These are phyloP conservation scores for Ensete ventricosum DNA, from an alignment of 176 grass and related monocot species.

Conservation along the genomic window DNA sequence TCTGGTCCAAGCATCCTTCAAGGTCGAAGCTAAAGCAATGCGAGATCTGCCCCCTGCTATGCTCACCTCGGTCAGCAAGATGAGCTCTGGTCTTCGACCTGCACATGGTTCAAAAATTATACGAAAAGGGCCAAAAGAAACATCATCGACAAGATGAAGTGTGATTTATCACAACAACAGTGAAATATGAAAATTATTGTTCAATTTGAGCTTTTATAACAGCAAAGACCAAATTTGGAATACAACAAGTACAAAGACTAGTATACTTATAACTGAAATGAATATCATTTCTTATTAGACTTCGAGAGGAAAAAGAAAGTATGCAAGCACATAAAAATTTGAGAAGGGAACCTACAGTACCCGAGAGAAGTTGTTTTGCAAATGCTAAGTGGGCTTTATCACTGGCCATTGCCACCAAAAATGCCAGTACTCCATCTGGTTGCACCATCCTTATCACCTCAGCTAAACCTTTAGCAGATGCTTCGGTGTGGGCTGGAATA, in stretches of 20 bases:
- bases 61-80: constrained; percentile 55
- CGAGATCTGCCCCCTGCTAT: constrained; percentile 63
- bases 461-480: constrained; percentile 65
- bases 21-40: constrained; percentile 3
- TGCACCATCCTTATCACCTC: constrained; percentile 46
- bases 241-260: too few relatives aligned
- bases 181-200: too few relatives aligned
- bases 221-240: too few relatives aligned
- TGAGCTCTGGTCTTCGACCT: constrained; percentile 25
- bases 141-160: too few relatives aligned
- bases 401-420: constrained; percentile 75
- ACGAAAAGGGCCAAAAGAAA: neutral
- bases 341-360: constrained; percentile 8
- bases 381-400: constrained; percentile 80
- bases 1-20: neutral
- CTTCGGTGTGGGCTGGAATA: constrained; percentile 72
- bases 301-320: neutral
- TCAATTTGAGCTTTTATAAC: too few relatives aligned
- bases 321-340: neutral
- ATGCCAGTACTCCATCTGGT: constrained; percentile 38
- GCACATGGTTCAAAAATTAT: neutral
- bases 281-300: too few relatives aligned
- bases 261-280: too few relatives aligned
- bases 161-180: too few relatives aligned
- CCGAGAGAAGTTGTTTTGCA: constrained; percentile 61